These are phyloP conservation scores for Pseudogymnoascus sp. DNA, from an alignment of 2,329 filamentous ascomycete species.

Conservation along the genomic window DNA sequence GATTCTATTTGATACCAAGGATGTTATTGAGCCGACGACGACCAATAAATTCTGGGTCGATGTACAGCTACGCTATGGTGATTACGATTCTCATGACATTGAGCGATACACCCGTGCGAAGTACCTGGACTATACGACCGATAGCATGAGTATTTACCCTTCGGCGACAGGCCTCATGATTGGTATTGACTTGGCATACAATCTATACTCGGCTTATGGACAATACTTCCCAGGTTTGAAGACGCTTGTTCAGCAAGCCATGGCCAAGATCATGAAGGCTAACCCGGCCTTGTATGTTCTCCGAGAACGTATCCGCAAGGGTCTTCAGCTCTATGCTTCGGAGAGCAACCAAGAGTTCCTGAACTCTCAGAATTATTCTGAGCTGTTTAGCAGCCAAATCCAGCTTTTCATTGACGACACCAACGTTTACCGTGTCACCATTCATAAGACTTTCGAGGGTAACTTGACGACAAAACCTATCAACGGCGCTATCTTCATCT, in stretches of 20 bases:
- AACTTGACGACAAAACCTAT: slow-evolving; percentile 99
- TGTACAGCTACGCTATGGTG: slow-evolving; percentile 90
- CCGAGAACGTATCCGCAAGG: slow-evolving; percentile 95
- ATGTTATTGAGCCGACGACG: slow-evolving; percentile 83
- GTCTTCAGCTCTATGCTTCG: slow-evolving; percentile 92
- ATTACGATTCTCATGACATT: slow-evolving; percentile 98
- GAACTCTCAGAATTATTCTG: slow-evolving; percentile 98
- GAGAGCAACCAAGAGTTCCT: slow-evolving; percentile 99
- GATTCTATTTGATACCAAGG: slow-evolving; percentile 90
- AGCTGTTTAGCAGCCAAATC: slow-evolving; percentile 97
- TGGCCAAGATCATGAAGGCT: slow-evolving; percentile 99
- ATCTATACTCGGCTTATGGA: slow-evolving; percentile 94
- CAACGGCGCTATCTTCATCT: slow-evolving; percentile 99
- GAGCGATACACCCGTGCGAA: slow-evolving; percentile 96
- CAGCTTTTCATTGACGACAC: slow-evolving; percentile 99
- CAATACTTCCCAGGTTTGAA: slow-evolving; percentile 98
- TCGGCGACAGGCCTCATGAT: slow-evolving; percentile 97
- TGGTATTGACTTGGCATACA: slow-evolving; percentile 94
- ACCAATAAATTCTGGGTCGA: slow-evolving; percentile 99
- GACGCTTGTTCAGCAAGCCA: slow-evolving; percentile 90
- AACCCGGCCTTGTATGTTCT: slow-evolving; percentile 95
- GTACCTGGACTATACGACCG: slow-evolving; percentile 96
- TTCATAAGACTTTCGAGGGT: slow-evolving; percentile 98
- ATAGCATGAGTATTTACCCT: slow-evolving; percentile 97
- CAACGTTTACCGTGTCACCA: slow-evolving; percentile 98